phyloP scores from a whole-genome alignment of 768 basidiomycete genomes.

The Suillus placidus region DNA sequence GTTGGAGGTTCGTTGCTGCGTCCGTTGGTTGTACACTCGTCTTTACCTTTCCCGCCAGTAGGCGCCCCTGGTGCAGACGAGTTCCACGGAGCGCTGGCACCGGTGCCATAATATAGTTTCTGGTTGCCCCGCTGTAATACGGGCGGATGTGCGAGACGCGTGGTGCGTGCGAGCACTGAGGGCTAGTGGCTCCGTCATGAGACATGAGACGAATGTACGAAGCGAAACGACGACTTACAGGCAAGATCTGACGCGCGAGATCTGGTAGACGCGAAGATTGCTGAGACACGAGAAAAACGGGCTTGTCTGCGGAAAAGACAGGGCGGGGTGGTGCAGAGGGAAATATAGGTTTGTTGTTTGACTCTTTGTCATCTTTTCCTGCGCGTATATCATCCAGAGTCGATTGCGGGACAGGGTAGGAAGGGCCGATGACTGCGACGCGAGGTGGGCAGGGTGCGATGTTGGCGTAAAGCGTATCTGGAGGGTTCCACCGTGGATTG shows the following conservation, averaged over 20 bases:
- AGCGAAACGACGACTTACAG: constrained; percentile 47
- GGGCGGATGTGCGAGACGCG: constrained; percentile 66
- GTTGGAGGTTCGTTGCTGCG: constrained; percentile 29
- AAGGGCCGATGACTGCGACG: constrained; percentile 62
- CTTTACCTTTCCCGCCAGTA: constrained; percentile 27
- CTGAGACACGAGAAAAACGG: constrained; percentile 66
- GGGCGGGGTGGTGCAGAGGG: constrained; percentile 42
- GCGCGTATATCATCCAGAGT: constrained; percentile 37
- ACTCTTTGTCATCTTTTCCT: constrained; percentile 53
- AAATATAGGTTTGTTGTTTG: constrained; percentile 42
- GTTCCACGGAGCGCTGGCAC: constrained; percentile 49
- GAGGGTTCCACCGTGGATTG: constrained; percentile 65
- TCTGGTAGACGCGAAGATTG: constrained; percentile 69
- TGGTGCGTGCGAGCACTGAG: constrained; percentile 59
- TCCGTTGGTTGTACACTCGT: constrained; percentile 25
- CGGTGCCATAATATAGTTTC: constrained; percentile 44
- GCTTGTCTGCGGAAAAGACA: constrained; percentile 48
- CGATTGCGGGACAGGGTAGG: constrained; percentile 55
- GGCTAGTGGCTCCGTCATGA: constrained; percentile 38
- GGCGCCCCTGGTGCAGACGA: constrained; percentile 28
- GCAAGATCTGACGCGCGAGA: constrained; percentile 65
- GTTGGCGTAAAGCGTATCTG: constrained; percentile 65
- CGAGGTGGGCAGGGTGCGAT: constrained; percentile 64
- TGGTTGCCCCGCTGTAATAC: constrained; percentile 52
- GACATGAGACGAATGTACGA: background rate